Evolutionary conservation across 2,329 filamentous ascomycete species (phyloP), one percentile per base, ranked within the genome.

Genomic region (Cladobotryum mycophilum): DNA sequence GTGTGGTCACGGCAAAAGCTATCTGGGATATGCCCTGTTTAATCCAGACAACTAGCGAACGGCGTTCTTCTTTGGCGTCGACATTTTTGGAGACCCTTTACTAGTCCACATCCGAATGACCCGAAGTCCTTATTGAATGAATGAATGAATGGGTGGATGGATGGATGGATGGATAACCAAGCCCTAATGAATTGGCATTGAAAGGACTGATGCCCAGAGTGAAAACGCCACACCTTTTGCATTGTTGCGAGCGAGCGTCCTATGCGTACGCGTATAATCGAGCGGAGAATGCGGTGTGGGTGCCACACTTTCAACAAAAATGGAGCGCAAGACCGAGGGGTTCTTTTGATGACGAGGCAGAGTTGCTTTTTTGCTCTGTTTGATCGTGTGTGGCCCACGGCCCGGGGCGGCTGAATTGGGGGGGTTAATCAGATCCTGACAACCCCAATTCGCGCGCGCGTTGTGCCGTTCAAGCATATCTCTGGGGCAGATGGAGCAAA

Each of bases 361-460:
- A 45, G 44, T 47, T 40, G 49, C 49, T 40, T 51, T 30, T 30
- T 30, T 7, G 6, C 9, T 30, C 25, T 30, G 25, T 30, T 30
- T 30, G 49, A 43, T 47, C 48, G 41, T 48, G 41, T 48, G 51
- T 53, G 51, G 42, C 51, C 51, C 51, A 53, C 51, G 41, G 47
- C 51, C 51, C 50, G 50, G 34, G 22, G 50, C 50, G 50, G 50
- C 47, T 53, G 51, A 53, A 45, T 45, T 47, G 51, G 50, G 51
- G 51, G 41, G 44, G 51, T 42, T 37, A 50, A 45, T 45, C 47
- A 41, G 51, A 53, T 53, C 51, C 51, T 53, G 47, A 53, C 51
- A 53, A 42, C 46, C 41, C 49, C 47, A 25, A 18, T 41, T 49
- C 45, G 51, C 42, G 41, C 51, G 51, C 47, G 41, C 25, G 25